Base-by-base conservation (phyloP, 139 green algal genomes). In the Chloropicon primus region DNA sequence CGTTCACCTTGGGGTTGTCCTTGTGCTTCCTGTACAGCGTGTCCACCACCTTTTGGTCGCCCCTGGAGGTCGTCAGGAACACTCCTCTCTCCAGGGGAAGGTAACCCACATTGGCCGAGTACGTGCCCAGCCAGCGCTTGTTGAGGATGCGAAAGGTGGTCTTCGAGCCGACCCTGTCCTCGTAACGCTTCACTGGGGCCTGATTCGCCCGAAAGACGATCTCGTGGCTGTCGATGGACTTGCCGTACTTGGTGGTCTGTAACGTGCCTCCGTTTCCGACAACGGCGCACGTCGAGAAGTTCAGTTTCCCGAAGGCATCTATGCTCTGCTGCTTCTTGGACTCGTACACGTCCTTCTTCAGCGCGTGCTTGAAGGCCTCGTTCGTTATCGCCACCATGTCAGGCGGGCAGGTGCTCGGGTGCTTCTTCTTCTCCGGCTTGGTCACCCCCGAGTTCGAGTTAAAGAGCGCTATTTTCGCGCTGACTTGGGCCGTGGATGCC, bases 61-160 rank as follows among this genome's bases (percentile, higher is more conserved):
- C 74, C 21, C 74, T n/a, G 22, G 26, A 71, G 25, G 74, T 53
- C 3, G 72, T 21, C 3, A 77, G 74, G 26, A 27, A 54, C 10
- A 77, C 26, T 24, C 26, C 74, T 17, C 24, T 26, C 74, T 77
- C 74, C 3, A 77, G 27, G 22, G 74, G 74, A 5, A 77, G 74
- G 24, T 27, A 77, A 24, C 26, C 74, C 24, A 25, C 27, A 17
- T 72, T 72, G 2, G 22, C 22, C 22, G 24, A 26, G 74, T 77
- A 77, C 21, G 26, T 28, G 24, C 22, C 24, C 25, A 77, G 74
- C 74, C 74, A 77, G 0, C 22, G 26, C 25, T 77, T 77, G 26
- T 77, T 77, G 5, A 77, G 26, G 26, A 77, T 27, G 74, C 74
- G 74, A 24, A 77, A 77, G 22, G 73, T 76, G 23, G 73, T 76